A percentile compares a stretch with the other conserved stretches of the same genome.
Evolutionary conservation across 768 basidiomycete species (phyloP).

Genomic region (Leccinum aurantiacum): DNA sequence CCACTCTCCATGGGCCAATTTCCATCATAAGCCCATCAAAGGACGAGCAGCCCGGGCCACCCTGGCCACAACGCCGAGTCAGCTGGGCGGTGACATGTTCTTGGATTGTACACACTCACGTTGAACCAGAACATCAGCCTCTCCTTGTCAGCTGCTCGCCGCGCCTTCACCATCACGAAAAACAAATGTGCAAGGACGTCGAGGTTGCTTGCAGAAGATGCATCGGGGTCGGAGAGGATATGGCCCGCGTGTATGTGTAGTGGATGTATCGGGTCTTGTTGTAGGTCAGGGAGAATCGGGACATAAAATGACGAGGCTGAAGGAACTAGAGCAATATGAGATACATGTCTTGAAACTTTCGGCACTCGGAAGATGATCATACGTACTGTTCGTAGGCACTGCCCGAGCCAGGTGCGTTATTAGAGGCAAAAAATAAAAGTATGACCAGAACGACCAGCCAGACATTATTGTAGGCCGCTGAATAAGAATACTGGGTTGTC

Average conservation of each 20-base stretch:
- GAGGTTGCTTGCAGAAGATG: slow-evolving; percentile 46
- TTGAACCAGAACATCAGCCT: slow-evolving; percentile 97
- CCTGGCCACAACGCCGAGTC: slow-evolving; percentile 43
- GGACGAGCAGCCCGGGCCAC: slow-evolving; percentile 95
- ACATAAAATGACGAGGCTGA: slow-evolving; percentile 87
- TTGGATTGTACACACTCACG: slow-evolving; percentile 43
- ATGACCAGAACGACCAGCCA: slow-evolving; percentile 12
- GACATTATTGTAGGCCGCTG: slow-evolving; percentile 8
- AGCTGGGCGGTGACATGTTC: not conserved
- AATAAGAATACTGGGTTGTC: not conserved
- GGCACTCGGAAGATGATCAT: not conserved
- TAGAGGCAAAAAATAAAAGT: slow-evolving; percentile 20
- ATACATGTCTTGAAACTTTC: not conserved
- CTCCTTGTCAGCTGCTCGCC: slow-evolving; percentile 85
- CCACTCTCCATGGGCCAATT: slow-evolving; percentile 87
- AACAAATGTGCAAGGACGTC: slow-evolving; percentile 76
- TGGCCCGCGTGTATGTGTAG: slow-evolving; percentile 86
- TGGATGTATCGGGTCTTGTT: slow-evolving; percentile 67
- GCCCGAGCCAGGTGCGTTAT: slow-evolving; percentile 18
- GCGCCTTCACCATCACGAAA: slow-evolving; percentile 88
- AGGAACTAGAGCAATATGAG: slow-evolving; percentile 47
- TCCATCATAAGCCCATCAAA: slow-evolving; percentile 99
- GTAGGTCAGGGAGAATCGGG: slow-evolving; percentile 69
- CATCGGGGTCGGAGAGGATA: slow-evolving; percentile 73
- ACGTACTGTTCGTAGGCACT: slow-evolving; percentile 44